Evolutionary conservation across 2,329 filamentous ascomycete species (phyloP).

Genomic region (Didymella sp.): DNA sequence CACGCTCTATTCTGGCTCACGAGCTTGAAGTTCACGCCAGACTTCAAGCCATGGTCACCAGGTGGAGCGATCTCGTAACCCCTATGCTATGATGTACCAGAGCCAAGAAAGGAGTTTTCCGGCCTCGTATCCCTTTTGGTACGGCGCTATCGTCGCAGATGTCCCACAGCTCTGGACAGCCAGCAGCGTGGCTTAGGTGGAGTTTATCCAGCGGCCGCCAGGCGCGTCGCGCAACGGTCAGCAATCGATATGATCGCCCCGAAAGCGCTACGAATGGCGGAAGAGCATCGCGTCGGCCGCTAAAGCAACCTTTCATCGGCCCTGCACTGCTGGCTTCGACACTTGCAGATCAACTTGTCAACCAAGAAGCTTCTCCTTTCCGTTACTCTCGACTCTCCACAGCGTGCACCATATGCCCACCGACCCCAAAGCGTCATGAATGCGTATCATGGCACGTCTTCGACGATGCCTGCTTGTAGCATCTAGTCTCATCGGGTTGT

Average conservation of each 20-base stretch:
- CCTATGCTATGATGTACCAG: conserved; percentile 10
- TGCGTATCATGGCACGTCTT: conserved; percentile 42
- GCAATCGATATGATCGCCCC: conserved; percentile 27
- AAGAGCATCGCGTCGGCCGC: conserved; percentile 25
- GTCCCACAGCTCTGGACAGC: conserved; percentile 27
- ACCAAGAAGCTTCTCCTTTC: conserved; percentile 19
- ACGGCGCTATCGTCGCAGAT: conserved; percentile 34
- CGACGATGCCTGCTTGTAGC: conserved; percentile 37
- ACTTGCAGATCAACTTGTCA: conserved; percentile 23
- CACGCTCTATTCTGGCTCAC: conserved; percentile 4
- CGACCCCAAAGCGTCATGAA: conserved; percentile 34
- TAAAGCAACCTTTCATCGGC: conserved; percentile 34
- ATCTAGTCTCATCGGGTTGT: conserved; percentile 35
- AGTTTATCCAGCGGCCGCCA: conserved; percentile 27
- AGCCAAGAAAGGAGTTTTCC: conserved; percentile 3
- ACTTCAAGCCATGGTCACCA: conserved; percentile 9
- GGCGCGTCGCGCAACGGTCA: conserved; percentile 37
- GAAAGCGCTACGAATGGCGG: conserved; percentile 33
- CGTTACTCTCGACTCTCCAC: conserved; percentile 20
- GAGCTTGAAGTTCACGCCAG: conserved; percentile 7
- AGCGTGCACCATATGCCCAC: conserved; percentile 28
- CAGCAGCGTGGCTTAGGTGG: conserved; percentile 36
- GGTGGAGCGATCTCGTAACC: conserved; percentile 19
- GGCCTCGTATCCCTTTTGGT: conserved; percentile 15
- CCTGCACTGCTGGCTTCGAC: conserved; percentile 33